Base-by-base conservation (phyloP, 177 flowering plant species). In the Vitis hybrid region DNA sequence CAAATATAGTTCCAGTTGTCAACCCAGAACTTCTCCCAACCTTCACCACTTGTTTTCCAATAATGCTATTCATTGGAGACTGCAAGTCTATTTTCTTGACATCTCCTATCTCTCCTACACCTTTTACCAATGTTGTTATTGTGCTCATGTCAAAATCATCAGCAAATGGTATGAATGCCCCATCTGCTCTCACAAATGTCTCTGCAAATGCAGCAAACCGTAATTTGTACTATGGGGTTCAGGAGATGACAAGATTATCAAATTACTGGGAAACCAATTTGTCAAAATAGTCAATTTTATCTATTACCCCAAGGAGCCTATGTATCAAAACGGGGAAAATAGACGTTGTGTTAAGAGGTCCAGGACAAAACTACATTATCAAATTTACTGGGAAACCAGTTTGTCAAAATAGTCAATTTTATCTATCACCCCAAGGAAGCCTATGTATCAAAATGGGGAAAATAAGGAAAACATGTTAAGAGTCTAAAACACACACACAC, bases 1-100 rank as follows among this genome's bases (percentile, higher is more conserved):
- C 93, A 74, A 88, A 74, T 2, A 88, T 82, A 48, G 82, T 85
- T 55, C 93, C 93, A 20, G 83, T 75, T 13, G 93, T 88, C 74
- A 87, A 69, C 16, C 91, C 93, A 62, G 93, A 88, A 68, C 93
- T 88, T 81, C 93, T 84, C 69, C 93, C 93, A 63, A 88, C 93
- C 65, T 88, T 88, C 80, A 79, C 56, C 19, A 88, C 93, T 68
- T 82, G 83, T 79, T 78, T 83, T n/a, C 93, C 91, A 20, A 88
- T 77, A 31, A 88, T 80, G 74, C 80, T 80, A 60, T 76, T 75
- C 16, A 88, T 77, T n/a, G 87, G 88, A 68, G 84, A 83, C 67
- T 88, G 92, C 73, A 88, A 78, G 63, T 88, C 92, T 31, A 88
- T 78, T 16, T 69, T 78, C 54, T 85, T 86, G 26, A 86, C 92